Base-by-base conservation (phyloP, 306 rosid genomes). In the Ochetophila trinervis region DNA sequence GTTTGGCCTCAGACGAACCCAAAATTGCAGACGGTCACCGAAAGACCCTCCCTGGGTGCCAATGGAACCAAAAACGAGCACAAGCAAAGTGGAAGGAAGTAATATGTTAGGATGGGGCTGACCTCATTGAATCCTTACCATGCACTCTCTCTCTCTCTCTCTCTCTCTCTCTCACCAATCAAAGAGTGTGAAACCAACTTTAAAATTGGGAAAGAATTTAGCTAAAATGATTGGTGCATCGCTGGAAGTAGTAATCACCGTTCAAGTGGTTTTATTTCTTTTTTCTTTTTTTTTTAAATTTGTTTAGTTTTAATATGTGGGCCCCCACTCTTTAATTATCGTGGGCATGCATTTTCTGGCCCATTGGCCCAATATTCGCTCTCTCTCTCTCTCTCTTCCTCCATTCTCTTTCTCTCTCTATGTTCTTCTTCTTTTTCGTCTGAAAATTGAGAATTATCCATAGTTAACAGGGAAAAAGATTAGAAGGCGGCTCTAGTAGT, bases 241-340 rank as follows among this genome's bases (percentile, higher is more conserved):
- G 65, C 79, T 62, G 74, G 79, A 27, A 62, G 53, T 40, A 6
- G 6, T 47, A 2, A 22, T 11, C 69, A 62, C 54, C 55, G 21
- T 62, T 50, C 47, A 49, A 18, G 27, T 32, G 57, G 53, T 47
- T 62, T 42, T 27, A 1, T 27, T 27, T 27, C 4, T 27, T 27
- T 27, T 27, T 27, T 27, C 32, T 4, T 27, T 27, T 27, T 27
- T 27, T 27, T 36, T 36, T 36, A 3, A 40, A 1, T 40, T 40
- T n/a, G n/a, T n/a, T 10, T 40, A 37, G 1, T 6, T 40, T 40
- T 40, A 8, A 40, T 6, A 6, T 7, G 2, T 40, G 51, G 34
- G 51, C 70, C 74, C 65, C 48, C 44, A 47, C 16, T 4, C 42
- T 65, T 63, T 32, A 12, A 58, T 34, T 11, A 53, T 64, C n/a